These are phyloP conservation scores for Rhizopus arrhizus DNA, from an alignment of 371 early-diverging fungal genomes.

Conservation along the genomic window DNA sequence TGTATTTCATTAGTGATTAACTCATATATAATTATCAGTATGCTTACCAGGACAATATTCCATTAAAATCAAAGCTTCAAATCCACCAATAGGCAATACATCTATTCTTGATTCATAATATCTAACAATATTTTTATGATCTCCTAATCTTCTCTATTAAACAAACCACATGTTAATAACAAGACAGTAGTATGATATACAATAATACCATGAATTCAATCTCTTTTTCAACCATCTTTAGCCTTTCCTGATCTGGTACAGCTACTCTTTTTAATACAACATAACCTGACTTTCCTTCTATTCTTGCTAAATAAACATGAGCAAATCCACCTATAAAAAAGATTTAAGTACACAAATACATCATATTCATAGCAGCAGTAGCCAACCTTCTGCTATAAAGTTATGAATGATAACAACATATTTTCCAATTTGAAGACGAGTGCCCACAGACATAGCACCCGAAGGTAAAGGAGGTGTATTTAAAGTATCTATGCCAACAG, in stretches of 20 bases:
- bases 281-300: slow-evolving; percentile 52
- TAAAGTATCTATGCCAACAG: slow-evolving; percentile 43
- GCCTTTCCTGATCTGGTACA: slow-evolving; percentile 68
- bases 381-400: slow-evolving; percentile 53
- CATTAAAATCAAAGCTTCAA: slow-evolving; percentile 85
- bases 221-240: slow-evolving; percentile 71
- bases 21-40: background rate
- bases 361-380: background rate
- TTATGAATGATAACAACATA: slow-evolving; percentile 58
- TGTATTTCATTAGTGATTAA: background rate
- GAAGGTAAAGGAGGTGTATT: slow-evolving; percentile 43
- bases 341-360: background rate
- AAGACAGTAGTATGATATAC: background rate
- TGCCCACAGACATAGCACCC: slow-evolving; percentile 57
- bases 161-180: background rate
- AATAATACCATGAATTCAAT: slow-evolving; percentile 73
- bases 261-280: slow-evolving; percentile 82
- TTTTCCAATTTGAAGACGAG: slow-evolving; percentile 54
- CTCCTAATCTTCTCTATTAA: slow-evolving; percentile 66
- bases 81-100: slow-evolving; percentile 65
- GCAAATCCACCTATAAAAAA: slow-evolving; percentile 74
- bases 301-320: slow-evolving; percentile 81
- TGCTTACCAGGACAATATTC: slow-evolving; percentile 82
- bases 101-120: slow-evolving; percentile 76
- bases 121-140: slow-evolving; percentile 82